Conservation (phyloP, 163 green algal species). For the Volvox carteri region DNA sequence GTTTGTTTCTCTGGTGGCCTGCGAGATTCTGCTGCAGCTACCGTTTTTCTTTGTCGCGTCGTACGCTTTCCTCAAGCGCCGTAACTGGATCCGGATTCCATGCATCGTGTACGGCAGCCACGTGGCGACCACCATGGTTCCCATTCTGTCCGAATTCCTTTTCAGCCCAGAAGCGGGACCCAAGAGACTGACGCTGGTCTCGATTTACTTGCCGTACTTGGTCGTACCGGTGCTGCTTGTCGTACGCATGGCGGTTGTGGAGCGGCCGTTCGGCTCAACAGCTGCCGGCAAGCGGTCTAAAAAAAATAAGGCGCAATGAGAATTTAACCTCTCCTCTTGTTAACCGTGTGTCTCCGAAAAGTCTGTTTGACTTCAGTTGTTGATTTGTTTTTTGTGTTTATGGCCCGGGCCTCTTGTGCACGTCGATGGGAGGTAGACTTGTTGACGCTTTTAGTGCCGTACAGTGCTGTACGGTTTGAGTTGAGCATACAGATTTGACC, state of each 20-base stretch:
- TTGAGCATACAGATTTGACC: too few species aligned
- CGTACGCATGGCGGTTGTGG: conserved; percentile 57
- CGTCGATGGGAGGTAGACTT: too few species aligned
- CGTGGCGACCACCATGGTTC: conserved; percentile 81
- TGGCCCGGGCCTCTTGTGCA: too few species aligned
- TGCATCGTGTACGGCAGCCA: conserved; percentile 79
- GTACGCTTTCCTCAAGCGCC: conserved; percentile 73
- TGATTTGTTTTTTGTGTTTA: too few species aligned
- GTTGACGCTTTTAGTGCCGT: too few species aligned
- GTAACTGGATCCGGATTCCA: conserved; percentile 82
- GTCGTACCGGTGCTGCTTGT: conserved; percentile 76
- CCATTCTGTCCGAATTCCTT: conserved; percentile 79
- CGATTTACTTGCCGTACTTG: conserved; percentile 79
- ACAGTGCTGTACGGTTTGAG: too few species aligned
- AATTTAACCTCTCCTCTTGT: too few species aligned
- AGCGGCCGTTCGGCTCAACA: conserved; percentile 56
- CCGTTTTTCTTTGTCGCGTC: conserved; percentile 87
- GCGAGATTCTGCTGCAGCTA: conserved; percentile 77
- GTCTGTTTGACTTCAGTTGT: too few species aligned
- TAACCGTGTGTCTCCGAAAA: too few species aligned
- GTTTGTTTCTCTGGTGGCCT: conserved; percentile 81
- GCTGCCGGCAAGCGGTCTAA: conserved; percentile 45
- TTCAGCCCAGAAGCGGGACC: background rate
- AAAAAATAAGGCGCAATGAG: conserved; percentile 33
- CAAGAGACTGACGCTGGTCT: conserved; percentile 43